Base-by-base conservation (phyloP, 352 stramenopile species). In the Phytophthora europaea region DNA sequence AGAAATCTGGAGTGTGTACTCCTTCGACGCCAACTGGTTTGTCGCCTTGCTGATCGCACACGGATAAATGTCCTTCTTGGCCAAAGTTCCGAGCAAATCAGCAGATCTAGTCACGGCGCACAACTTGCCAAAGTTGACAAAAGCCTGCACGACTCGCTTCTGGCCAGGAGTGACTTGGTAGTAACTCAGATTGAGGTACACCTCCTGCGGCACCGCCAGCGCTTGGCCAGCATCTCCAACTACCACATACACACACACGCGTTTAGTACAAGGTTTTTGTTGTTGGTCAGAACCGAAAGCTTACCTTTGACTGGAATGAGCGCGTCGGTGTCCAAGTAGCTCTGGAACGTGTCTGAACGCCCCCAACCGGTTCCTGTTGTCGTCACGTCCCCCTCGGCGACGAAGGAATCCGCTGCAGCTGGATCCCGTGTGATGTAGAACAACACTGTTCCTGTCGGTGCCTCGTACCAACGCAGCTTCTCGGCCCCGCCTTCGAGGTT, bases 381-480 rank as follows among this genome's bases (percentile, higher is more conserved):
- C 0, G 55, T 54, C 10, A 31, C 54, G 31, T 81, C 70, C 22
- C 66, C 59, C 47, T 64, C 45, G 16, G 84, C 80, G 0, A 94
- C 80, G 64, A 96, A 97, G 9, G 85, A 76, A 54, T 94, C 77
- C 0, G 81, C 60, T 6, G 79, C 73, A 4, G 87, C 75, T 20
- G 90, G 88, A 40, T 96, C 85, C 55, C 89, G 88, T 26, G 92
- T 97, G 26, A 98, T 65, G 73, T 96, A 92, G 60, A 98, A 98
- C 9, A 98, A 69, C n/a, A 79, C 89, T 13, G 85, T 94, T n/a
- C 80, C 91, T 1, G 77, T 78, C 2, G 71, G 48, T 15, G 87
- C 78, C 66, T 98, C 93, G 67, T 97, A 98, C 95, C 95, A 98
- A 1, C 94, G 81, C 33, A 80, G 47, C 50, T 95, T 94, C 51